Base-by-base conservation (phyloP, 164 flowering plant species). In the Nymphaea thermarum region DNA sequence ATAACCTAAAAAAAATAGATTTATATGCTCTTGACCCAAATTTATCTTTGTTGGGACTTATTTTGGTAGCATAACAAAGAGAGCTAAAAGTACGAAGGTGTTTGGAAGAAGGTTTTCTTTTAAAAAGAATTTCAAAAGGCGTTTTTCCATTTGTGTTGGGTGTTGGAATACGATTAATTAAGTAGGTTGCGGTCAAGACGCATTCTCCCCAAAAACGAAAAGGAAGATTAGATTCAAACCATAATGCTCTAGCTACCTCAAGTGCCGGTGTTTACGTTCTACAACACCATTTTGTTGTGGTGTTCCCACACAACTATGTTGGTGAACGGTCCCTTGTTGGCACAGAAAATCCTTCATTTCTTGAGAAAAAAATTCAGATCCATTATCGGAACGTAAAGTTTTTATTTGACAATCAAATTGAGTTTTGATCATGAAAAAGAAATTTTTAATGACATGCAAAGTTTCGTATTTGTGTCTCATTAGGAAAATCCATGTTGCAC, bases 251-350 rank as follows among this genome's bases (percentile, higher is more conserved):
- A 18, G 0, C 65, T 12, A 64, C 66, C 6, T 64, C 66, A 25
- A 64, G 43, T 64, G 43, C 10, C 43, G 66, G 43, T 64, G 41
- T 41, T 64, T 64, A 7, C 66, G 44, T 36, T 64, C 43, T n/a
- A 42, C 44, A 4, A 64, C 12, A 25, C 10, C 12, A 25, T 25
- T 64, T 42, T 64, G 16, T 55, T 55, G 60, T 10, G 60, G 60
- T 55, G 16, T 55, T 8, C 12, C 10, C 12, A 55, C 43, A 14
- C 66, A 64, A 64, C 43, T 25, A 2, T 43, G 66, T 25, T 64
- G 66, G 43, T 64, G 66, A 25, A 2, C 41, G 12, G 41, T 42
- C 5, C 66, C 66, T 4, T 64, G 5, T 4, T 18, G 15, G 5
- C n/a, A n/a, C 5, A 64, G 41, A 7, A 36, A 64, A 5, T 64